These are phyloP conservation scores for Triticum urartu DNA, from an alignment of 176 grass and related monocot species.

Conservation along the genomic window DNA sequence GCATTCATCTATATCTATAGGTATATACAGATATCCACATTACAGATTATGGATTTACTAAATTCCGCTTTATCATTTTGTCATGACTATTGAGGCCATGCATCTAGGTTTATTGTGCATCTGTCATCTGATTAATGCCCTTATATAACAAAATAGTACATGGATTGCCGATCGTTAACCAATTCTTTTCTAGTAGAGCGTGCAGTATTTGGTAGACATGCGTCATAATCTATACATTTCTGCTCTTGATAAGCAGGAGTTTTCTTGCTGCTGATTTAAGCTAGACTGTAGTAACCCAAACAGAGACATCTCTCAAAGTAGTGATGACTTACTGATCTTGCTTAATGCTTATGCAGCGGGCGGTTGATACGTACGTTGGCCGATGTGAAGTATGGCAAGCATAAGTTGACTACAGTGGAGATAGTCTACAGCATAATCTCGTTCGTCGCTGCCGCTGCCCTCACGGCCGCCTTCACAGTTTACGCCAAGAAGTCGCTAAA, in stretches of 20 bases:
- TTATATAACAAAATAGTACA: neutral
- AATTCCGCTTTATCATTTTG: neutral
- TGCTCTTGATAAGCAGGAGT: no score
- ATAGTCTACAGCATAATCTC: conserved; percentile 85
- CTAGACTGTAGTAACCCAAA: neutral
- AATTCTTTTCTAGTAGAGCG: neutral
- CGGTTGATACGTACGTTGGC: conserved; percentile 83
- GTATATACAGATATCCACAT: conserved; percentile 25
- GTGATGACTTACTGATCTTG: conserved; percentile 29
- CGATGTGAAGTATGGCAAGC: conserved; percentile 82
- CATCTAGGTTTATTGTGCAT: no score
- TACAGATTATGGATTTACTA: neutral
- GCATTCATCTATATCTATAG: conserved; percentile 97
- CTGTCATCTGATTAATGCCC: neutral
- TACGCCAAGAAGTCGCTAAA: conserved; percentile 80
- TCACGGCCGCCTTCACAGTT: conserved; percentile 78
- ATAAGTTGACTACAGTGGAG: conserved; percentile 80
- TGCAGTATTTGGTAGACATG: no score
- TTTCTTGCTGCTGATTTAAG: no score
- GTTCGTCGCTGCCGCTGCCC: conserved; percentile 51
- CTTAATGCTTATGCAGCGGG: conserved; percentile 58
- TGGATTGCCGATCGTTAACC: neutral
- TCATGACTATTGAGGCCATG: neutral
- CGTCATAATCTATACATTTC: no score
- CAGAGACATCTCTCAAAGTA: neutral